Conservation (phyloP, 2,329 filamentous ascomycete genomes). For the Mycosphaerelloides madeirae region DNA sequence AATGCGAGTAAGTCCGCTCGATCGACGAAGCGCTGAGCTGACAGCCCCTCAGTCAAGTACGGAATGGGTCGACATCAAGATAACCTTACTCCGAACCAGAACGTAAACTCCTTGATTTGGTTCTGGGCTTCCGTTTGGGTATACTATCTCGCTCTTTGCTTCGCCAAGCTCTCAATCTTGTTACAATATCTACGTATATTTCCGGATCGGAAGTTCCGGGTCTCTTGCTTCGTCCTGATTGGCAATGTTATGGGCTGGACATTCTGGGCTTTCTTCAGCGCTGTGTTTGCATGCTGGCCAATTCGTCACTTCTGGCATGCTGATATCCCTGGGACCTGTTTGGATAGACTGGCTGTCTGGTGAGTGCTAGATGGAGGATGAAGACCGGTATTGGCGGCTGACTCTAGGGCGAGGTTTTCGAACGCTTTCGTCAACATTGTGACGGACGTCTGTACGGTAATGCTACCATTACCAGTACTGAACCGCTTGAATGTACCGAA, state of each 20-base stretch:
- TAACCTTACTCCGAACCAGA: constrained; percentile 14
- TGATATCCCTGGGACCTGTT: constrained; percentile 17
- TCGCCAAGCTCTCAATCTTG: constrained; percentile 33
- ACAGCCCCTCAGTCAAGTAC: constrained; percentile 17
- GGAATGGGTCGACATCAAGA: constrained; percentile 27
- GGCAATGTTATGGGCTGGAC: constrained; percentile 26
- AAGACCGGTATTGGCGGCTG: too few species aligned
- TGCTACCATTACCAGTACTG: constrained; percentile 32
- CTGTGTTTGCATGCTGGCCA: constrained; percentile 30
- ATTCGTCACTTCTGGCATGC: constrained; percentile 29
- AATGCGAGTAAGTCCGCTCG: constrained; percentile 5
- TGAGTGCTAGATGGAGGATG: constrained; percentile 7
- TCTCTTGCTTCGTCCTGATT: constrained; percentile 25
- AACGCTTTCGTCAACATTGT: constrained; percentile 33
- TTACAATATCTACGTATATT: constrained; percentile 35
- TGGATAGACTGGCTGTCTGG: constrained; percentile 29
- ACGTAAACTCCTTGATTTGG: constrained; percentile 19
- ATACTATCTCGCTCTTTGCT: constrained; percentile 25
- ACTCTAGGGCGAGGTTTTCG: constrained; percentile 15
- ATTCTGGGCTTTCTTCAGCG: constrained; percentile 27
- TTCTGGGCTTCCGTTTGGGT: constrained; percentile 24
- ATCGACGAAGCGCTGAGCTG: not conserved
- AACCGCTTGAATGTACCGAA: constrained; percentile 26
- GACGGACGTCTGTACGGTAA: constrained; percentile 30
- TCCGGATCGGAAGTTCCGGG: constrained; percentile 23